phyloP scores from a whole-genome alignment of 345 rosid species.

The Fremontodendron californicum region DNA sequence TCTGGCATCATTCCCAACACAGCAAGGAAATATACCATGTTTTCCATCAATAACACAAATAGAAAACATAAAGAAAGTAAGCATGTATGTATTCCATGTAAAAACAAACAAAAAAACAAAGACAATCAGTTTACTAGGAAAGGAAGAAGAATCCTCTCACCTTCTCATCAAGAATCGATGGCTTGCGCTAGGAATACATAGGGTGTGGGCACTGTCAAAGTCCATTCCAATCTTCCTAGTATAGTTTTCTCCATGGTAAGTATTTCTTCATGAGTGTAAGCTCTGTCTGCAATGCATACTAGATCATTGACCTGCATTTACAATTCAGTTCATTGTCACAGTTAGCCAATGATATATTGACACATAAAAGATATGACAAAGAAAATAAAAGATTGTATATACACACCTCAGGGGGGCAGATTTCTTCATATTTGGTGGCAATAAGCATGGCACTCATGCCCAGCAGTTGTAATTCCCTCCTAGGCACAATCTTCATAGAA shows the following conservation, averaged over 20 bases:
- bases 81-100: too few relatives aligned
- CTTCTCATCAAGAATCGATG: slow-evolving; percentile 46
- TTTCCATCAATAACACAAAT: slow-evolving; percentile 44
- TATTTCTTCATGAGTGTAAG: slow-evolving; percentile 56
- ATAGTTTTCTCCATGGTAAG: slow-evolving; percentile 89
- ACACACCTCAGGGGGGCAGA: slow-evolving; percentile 86
- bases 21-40: slow-evolving; percentile 75
- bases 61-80: background rate
- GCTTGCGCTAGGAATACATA: slow-evolving; percentile 77
- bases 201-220: slow-evolving; percentile 77
- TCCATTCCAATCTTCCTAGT: slow-evolving; percentile 75
- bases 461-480: slow-evolving; percentile 73
- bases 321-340: background rate
- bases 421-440: slow-evolving; percentile 92
- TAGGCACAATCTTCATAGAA: slow-evolving; percentile 56
- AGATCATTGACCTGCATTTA: slow-evolving; percentile 63
- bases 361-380: too few relatives aligned
- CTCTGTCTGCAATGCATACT: slow-evolving; percentile 71
- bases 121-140: background rate
- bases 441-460: slow-evolving; percentile 82
- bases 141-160: slow-evolving; percentile 11
- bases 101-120: too few relatives aligned
- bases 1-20: slow-evolving; percentile 79
- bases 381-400: background rate
- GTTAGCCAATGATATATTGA: too few relatives aligned